Evolutionary conservation across 2,329 filamentous ascomycete genomes (phyloP).

Genomic region (Cercospora janseana): DNA sequence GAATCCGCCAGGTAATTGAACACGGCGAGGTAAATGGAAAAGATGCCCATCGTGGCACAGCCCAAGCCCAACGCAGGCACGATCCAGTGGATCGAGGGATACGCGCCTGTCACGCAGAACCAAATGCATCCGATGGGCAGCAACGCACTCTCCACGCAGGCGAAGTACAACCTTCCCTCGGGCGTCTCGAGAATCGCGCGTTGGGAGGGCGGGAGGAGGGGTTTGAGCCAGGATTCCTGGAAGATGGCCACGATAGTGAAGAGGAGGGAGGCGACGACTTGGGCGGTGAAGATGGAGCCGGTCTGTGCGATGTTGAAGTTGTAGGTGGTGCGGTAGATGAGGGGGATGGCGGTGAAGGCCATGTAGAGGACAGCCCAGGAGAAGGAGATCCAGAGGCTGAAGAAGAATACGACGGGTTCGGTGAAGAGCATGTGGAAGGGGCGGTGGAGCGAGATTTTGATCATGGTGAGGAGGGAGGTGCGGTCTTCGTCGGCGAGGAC

Average conservation of each 20-base stretch:
- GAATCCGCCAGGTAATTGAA: constrained; percentile 93
- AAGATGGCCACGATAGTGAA: constrained; percentile 67
- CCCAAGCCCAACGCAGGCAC: constrained; percentile 67
- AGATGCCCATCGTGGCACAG: constrained; percentile 80
- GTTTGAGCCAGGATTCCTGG: constrained; percentile 28
- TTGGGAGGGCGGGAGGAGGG: constrained; percentile 26
- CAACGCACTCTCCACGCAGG: constrained; percentile 70
- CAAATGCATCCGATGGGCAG: constrained; percentile 79
- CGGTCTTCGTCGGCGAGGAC: constrained; percentile 77
- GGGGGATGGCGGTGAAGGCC: constrained; percentile 74
- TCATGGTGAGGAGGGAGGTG: constrained; percentile 65
- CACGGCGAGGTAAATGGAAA: constrained; percentile 78
- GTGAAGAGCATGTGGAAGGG: constrained; percentile 76
- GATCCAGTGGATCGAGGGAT: constrained; percentile 65
- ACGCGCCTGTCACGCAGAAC: constrained; percentile 68
- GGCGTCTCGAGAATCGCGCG: constrained; percentile 53
- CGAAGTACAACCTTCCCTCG: constrained; percentile 79
- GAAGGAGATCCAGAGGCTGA: constrained; percentile 86
- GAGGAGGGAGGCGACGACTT: constrained; percentile 65
- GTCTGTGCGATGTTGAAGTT: constrained; percentile 65
- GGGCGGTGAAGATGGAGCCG: constrained; percentile 70
- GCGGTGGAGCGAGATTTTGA: constrained; percentile 69
- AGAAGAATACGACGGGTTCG: constrained; percentile 78
- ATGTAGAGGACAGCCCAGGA: constrained; percentile 87
- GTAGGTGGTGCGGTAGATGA: constrained; percentile 70